Base-by-base conservation (phyloP, 768 basidiomycete species). In the Galerina sulciceps region DNA sequence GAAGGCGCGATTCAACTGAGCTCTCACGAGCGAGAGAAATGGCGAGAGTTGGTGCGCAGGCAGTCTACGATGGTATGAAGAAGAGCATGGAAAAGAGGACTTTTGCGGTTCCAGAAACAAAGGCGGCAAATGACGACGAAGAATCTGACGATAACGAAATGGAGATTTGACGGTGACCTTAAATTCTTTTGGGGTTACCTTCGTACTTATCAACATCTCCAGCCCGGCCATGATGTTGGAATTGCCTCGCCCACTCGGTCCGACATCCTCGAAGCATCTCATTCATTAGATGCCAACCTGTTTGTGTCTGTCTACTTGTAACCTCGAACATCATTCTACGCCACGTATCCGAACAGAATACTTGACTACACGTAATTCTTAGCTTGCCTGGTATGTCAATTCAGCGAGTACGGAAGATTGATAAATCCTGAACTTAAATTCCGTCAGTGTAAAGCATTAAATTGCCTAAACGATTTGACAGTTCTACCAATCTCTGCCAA, bases 31-130 rank as follows among this genome's bases (percentile, higher is more conserved):
- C 84, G 3, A 77, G 74, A 58, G 75, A 76, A n/a, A 63, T 86
- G 35, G 88, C 87, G 1, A 69, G 69, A 58, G 61, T 57, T 4
- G 84, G 82, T 4, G 85, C 85, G 0, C 58, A 60, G 10, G 58
- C 60, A 2, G 79, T 90, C 1, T 86, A 85, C 77, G 62, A 59
- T 45, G 69, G 67, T 26, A 77, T 88, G 66, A 84, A 82, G 69
- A 61, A 71, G 47, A 80, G 76, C 53, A 42, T 85, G n/a, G 65
- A 59, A 4, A 43, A 57, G 54, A 10, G 46, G 59, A 23, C 37
- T 18, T 35, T 56, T 36, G 34, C 52, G n/a, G 10, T 43, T 41
- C 10, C 50, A 17, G 44, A 37, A 26, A 56, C 57, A 20, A 43
- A 22, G 6, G 53, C 63, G 18, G 49, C 51, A 23, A 41, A 53